These are phyloP conservation scores for Penicillium tannophilum DNA, from an alignment of 495 filamentous ascomycete species.

Conservation along the genomic window DNA sequence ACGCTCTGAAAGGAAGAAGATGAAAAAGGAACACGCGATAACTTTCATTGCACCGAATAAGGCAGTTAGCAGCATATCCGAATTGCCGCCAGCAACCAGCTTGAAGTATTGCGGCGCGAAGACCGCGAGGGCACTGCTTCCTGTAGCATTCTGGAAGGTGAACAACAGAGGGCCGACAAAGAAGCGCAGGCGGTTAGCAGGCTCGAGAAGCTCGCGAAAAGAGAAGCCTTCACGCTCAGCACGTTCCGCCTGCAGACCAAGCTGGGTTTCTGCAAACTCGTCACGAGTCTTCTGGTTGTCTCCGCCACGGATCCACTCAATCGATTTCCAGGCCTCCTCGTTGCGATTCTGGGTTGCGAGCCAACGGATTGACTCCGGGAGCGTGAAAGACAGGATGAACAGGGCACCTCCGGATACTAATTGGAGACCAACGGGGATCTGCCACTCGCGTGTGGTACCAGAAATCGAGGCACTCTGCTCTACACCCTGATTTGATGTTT, in stretches of 20 bases:
- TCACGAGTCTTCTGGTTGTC: slow-evolving; percentile 35
- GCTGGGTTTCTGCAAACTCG: slow-evolving; percentile 50
- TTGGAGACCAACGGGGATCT: slow-evolving; percentile 56
- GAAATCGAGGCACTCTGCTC: slow-evolving; percentile 53
- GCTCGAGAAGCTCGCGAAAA: slow-evolving; percentile 41
- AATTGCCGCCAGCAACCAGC: slow-evolving; percentile 32
- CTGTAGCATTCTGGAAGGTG: slow-evolving; percentile 28
- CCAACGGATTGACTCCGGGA: slow-evolving; percentile 56
- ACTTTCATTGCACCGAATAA: slow-evolving; percentile 47
- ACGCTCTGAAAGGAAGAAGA: slow-evolving; percentile 42
- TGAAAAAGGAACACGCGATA: slow-evolving; percentile 38
- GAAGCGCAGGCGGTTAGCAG: slow-evolving; percentile 43
- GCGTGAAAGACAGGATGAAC: slow-evolving; percentile 46
- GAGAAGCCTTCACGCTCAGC: slow-evolving; percentile 41
- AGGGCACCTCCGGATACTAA: slow-evolving; percentile 51
- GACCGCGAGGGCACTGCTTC: slow-evolving; percentile 29
- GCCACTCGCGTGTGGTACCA: slow-evolving; percentile 56
- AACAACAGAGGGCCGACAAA: slow-evolving; percentile 24
- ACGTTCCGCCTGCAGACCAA: slow-evolving; percentile 44
- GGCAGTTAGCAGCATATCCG: slow-evolving; percentile 42
- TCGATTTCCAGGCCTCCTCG: slow-evolving; percentile 45
- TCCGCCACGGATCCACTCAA: slow-evolving; percentile 52
- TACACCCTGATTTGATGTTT: slow-evolving; percentile 18
- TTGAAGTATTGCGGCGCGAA: slow-evolving; percentile 45
- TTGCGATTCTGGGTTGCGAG: slow-evolving; percentile 45